Evolutionary conservation across 1,284 basidiomycete species (phyloP).

Genomic region (Prillingera fragicola): DNA sequence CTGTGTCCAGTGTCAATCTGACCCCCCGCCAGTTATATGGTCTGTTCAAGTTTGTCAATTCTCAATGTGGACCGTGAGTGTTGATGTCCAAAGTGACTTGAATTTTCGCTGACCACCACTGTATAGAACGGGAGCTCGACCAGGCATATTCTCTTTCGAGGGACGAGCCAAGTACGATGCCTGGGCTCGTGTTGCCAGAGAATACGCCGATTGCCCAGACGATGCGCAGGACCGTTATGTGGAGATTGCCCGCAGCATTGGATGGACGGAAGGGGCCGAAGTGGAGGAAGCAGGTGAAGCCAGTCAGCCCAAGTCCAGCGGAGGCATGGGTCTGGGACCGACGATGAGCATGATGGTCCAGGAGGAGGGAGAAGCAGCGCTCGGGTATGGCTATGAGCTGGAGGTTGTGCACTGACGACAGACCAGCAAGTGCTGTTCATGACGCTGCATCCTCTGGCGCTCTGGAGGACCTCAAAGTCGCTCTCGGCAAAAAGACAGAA

Average conservation of each 20-base stretch:
- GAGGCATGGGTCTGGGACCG: constrained; percentile 47
- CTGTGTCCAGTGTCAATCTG: neutral
- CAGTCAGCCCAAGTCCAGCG: constrained; percentile 51
- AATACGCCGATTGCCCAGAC: constrained; percentile 49
- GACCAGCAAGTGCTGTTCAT: constrained; percentile 50
- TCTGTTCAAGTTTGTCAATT: constrained; percentile 70
- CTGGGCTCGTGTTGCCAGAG: constrained; percentile 59
- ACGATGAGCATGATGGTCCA: constrained; percentile 59
- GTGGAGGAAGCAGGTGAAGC: constrained; percentile 30
- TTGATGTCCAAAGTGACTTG: neutral
- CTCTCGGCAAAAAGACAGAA: constrained; percentile 51
- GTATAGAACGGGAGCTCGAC: constrained; percentile 56
- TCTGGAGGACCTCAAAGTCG: constrained; percentile 49
- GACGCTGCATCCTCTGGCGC: constrained; percentile 61
- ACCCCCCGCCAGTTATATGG: constrained; percentile 85
- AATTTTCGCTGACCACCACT: neutral
- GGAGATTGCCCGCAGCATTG: constrained; percentile 61
- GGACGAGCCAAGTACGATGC: constrained; percentile 84
- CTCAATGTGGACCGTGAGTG: constrained; percentile 28
- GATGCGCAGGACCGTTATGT: constrained; percentile 56
- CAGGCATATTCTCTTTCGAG: constrained; percentile 73
- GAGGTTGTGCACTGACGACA: neutral
- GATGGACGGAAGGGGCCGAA: constrained; percentile 53
- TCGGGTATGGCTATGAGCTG: neutral
- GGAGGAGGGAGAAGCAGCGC: constrained; percentile 19